Conservation (phyloP, 192 early-diverging fungal species). For the Phycomyces blakesleeanus region DNA sequence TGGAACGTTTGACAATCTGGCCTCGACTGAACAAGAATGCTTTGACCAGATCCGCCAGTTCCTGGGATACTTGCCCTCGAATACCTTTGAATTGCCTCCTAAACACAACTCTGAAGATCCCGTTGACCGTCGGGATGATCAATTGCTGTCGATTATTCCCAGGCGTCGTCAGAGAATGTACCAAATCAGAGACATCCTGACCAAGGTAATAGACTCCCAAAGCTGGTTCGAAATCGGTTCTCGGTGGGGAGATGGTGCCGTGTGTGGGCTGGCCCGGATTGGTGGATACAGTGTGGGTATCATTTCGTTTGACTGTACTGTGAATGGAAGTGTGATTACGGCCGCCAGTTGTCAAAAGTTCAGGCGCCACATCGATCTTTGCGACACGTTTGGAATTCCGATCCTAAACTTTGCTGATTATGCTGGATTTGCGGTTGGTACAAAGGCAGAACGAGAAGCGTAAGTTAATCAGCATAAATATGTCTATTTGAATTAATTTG, state of each 20-base stretch:
- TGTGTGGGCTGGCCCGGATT: slow-evolving; percentile 27
- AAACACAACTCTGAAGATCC: slow-evolving; percentile 8
- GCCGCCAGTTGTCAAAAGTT: slow-evolving; percentile 30
- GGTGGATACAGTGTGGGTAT: slow-evolving; percentile 34
- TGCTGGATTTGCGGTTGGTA: slow-evolving; percentile 35
- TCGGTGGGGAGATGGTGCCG: slow-evolving; percentile 37
- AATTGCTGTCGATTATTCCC: slow-evolving; percentile 24
- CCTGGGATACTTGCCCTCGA: slow-evolving; percentile 20
- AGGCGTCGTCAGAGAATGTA: slow-evolving; percentile 27
- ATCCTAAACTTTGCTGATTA: slow-evolving; percentile 38
- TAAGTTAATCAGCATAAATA: too few relatives aligned
- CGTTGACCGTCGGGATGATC: slow-evolving; percentile 17
- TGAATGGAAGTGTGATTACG: slow-evolving; percentile 24
- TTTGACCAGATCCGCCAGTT: slow-evolving; percentile 31
- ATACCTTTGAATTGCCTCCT: slow-evolving; percentile 20
- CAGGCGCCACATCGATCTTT: slow-evolving; percentile 35
- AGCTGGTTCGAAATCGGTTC: slow-evolving; percentile 38
- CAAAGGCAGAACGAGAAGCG: slow-evolving; percentile 36
- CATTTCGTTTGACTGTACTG: slow-evolving; percentile 27
- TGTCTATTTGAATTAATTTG: too few relatives aligned
- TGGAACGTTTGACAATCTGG: slow-evolving; percentile 36
- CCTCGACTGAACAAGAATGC: slow-evolving; percentile 23
- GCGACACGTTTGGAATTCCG: slow-evolving; percentile 34
- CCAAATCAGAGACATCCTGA: slow-evolving; percentile 31
- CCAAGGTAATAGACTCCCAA: slow-evolving; percentile 19